Conservation (phyloP, 495 filamentous ascomycete species). For the Hypoxylon fragiforme region DNA sequence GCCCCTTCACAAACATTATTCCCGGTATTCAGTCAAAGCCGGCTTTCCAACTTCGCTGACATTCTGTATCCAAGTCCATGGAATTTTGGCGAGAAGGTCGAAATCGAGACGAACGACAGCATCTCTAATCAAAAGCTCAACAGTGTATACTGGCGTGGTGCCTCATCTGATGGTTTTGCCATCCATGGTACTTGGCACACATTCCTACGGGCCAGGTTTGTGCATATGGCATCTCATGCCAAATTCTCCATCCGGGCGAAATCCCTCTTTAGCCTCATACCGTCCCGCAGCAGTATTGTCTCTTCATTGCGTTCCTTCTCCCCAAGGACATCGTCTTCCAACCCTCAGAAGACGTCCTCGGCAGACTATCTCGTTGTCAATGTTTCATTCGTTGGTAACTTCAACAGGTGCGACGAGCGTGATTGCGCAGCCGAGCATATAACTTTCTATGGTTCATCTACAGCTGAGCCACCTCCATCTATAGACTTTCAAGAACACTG, state of each 20-base stretch:
- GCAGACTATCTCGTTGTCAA: slow-evolving; percentile 20
- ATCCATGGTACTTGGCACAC: slow-evolving; percentile 43
- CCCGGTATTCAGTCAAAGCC: slow-evolving; percentile 75
- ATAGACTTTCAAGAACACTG: slow-evolving; percentile 45
- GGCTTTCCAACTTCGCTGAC: slow-evolving; percentile 62
- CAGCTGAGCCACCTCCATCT: slow-evolving; percentile 45
- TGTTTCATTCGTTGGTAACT: slow-evolving; percentile 47
- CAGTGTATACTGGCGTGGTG: slow-evolving; percentile 67
- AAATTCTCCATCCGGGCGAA: slow-evolving; percentile 12
- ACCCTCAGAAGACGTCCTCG: neutral
- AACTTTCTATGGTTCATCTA: slow-evolving; percentile 55
- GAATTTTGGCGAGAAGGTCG: slow-evolving; percentile 63
- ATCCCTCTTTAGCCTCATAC: slow-evolving; percentile 19
- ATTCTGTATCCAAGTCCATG: slow-evolving; percentile 71
- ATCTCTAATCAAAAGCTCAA: slow-evolving; percentile 52
- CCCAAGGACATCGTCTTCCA: neutral
- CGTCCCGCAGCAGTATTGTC: slow-evolving; percentile 1
- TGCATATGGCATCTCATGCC: slow-evolving; percentile 59
- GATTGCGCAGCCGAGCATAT: slow-evolving; percentile 52
- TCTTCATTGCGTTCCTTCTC: neutral
- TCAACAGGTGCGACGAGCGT: slow-evolving; percentile 50
- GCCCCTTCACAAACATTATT: slow-evolving; percentile 63
- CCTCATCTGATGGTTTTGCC: slow-evolving; percentile 42
- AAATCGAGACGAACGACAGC: slow-evolving; percentile 57
- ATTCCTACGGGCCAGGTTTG: slow-evolving; percentile 62